phyloP scores from a whole-genome alignment of 371 early-diverging fungal genomes.

The Mortierella sp. region DNA sequence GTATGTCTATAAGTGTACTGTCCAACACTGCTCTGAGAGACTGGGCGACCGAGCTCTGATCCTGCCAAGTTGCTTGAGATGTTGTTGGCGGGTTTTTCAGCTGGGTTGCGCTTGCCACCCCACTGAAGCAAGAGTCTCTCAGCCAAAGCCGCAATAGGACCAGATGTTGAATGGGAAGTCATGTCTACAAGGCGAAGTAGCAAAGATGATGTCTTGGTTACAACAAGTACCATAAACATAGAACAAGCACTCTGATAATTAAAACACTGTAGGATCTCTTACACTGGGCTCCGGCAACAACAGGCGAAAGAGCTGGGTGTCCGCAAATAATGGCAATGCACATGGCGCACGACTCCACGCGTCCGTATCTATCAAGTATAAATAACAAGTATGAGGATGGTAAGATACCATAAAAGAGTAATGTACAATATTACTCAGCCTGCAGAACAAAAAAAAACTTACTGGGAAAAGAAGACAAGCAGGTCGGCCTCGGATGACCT shows the following conservation, averaged over 20 bases:
- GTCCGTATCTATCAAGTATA: constrained; percentile 31
- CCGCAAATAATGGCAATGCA: constrained; percentile 52
- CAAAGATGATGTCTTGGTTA: background rate
- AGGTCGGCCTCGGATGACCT: constrained; percentile 62
- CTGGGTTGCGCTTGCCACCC: constrained; percentile 71
- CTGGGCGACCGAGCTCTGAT: constrained; percentile 66
- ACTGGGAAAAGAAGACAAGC: constrained; percentile 68
- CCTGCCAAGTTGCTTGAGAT: constrained; percentile 42
- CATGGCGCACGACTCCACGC: constrained; percentile 55
- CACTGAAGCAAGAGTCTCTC: constrained; percentile 67
- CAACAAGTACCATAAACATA: background rate
- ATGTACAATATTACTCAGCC: background rate
- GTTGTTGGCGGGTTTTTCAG: constrained; percentile 30
- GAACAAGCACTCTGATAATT: background rate
- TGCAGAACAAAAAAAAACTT: constrained; percentile 38
- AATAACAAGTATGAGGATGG: too few relatives aligned
- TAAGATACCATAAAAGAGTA: constrained; percentile 43
- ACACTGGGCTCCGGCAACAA: constrained; percentile 47
- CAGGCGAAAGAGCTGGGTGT: constrained; percentile 41
- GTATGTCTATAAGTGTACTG: constrained; percentile 78
- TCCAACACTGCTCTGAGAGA: constrained; percentile 62
- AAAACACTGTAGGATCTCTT: background rate
- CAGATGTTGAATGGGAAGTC: constrained; percentile 25
- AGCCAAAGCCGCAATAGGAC: constrained; percentile 57
- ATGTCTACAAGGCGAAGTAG: constrained; percentile 14